phyloP scores from a whole-genome alignment of 2,329 filamentous ascomycete genomes.

The Fusarium sp. region DNA sequence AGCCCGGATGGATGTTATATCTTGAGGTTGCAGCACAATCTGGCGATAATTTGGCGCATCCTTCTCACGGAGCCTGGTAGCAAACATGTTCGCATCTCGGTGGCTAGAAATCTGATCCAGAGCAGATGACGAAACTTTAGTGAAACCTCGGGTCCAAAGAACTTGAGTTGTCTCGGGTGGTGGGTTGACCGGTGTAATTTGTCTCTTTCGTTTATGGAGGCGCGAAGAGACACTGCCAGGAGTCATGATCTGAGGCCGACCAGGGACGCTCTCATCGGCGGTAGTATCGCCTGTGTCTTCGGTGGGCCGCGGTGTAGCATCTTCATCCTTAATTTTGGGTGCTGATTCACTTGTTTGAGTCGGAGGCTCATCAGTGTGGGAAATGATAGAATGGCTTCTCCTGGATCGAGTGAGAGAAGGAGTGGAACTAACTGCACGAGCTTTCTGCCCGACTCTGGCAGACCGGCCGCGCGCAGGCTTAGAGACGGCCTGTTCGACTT shows the following conservation, averaged over 20 bases:
- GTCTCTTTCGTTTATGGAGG: conserved; percentile 65
- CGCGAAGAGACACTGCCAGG: conserved; percentile 50
- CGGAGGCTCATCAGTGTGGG: conserved; percentile 58
- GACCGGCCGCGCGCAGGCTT: conserved; percentile 46
- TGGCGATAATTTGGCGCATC: conserved; percentile 80
- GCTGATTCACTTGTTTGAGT: conserved; percentile 50
- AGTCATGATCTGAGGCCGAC: conserved; percentile 49
- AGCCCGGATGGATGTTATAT: conserved; percentile 79
- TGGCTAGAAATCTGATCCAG: conserved; percentile 81
- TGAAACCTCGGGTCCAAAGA: conserved; percentile 77
- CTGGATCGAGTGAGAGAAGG: conserved; percentile 47
- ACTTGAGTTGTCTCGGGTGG: conserved; percentile 70
- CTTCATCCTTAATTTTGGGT: conserved; percentile 67
- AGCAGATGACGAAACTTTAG: conserved; percentile 75
- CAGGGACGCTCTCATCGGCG: conserved; percentile 60
- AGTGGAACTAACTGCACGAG: conserved; percentile 46
- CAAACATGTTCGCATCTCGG: conserved; percentile 81
- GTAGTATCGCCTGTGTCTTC: conserved; percentile 66
- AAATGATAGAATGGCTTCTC: conserved; percentile 56
- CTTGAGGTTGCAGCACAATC: conserved; percentile 77
- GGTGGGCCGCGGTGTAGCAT: conserved; percentile 60
- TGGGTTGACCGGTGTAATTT: conserved; percentile 57
- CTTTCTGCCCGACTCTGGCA: conserved; percentile 48
- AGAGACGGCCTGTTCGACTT: conserved; percentile 31
- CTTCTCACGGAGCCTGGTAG: conserved; percentile 75